Base-by-base conservation (phyloP, 805 yeast species). In the Myxozyma neglecta region DNA sequence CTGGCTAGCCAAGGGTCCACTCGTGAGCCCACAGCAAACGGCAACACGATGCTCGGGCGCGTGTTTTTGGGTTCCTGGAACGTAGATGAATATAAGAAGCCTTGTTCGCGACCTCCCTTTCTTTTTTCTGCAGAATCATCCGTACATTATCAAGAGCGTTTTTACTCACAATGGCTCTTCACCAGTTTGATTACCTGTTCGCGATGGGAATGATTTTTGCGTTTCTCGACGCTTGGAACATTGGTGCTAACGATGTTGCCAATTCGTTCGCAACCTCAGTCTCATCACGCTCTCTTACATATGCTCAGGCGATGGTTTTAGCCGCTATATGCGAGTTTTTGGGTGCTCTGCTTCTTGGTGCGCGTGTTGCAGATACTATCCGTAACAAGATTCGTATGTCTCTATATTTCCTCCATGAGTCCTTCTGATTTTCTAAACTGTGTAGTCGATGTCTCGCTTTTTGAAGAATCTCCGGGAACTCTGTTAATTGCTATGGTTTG, bases 211-310 rank as follows among this genome's bases (percentile, higher is more conserved):
- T 86, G 80, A 73, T 87, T 63, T 86, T 87, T 74, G 91, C 90
- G 61, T 85, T 85, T 77, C 77, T 87, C 68, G 91, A 87, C 75
- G 92, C 91, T 3, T 87, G 84, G 81, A 87, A 86, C 72, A 87
- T 86, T 68, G 92, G 92, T 55, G 93, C 92, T 36, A 87, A 88
- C 70, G 93, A 87, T 77, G 90, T 87, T 60, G 87, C 92, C 14
- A 87, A 88, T 77, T 87, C 93, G 1, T 54, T 42, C 34, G 87
- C 93, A 1, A 86, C 92, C 1, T 83, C 92, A 0, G 85, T 87
- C 5, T 84, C 91, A 13, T 85, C 92, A 11, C 77, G 88, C 68
- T 81, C 90, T 14, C 76, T 87, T 66, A 82, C 82, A 58, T 86
- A 86, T 72, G 83, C 87, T 85, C 93, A 87, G 73, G 92, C 90